A percentile compares a stretch with the other conserved stretches of the same genome.
Conservation (phyloP, 306 rosid genomes). For the Canavalia ensiformis region DNA sequence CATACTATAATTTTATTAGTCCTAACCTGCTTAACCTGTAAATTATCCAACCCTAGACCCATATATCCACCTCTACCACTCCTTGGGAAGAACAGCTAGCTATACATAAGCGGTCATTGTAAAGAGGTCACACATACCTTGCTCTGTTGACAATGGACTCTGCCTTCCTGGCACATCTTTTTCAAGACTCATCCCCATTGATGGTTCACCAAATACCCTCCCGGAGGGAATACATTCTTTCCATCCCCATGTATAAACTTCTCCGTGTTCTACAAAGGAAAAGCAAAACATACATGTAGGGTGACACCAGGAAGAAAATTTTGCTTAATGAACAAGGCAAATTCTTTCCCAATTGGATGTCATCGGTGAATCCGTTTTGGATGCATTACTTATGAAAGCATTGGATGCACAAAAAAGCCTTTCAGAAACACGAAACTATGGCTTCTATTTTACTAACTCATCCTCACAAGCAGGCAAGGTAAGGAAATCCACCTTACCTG, state of each 20-base stretch:
- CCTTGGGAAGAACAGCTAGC: constrained; percentile 34
- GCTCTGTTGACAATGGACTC: constrained; percentile 62
- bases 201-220: constrained; percentile 67
- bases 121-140: constrained; percentile 58
- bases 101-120: constrained; percentile 1
- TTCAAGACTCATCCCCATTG: constrained; percentile 53
- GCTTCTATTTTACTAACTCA: neutral
- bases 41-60: no score
- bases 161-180: constrained; percentile 65
- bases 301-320: neutral
- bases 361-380: neutral
- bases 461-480: neutral
- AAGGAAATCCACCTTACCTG: constrained; percentile 66
- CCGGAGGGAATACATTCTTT: constrained; percentile 94
- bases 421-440: neutral
- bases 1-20: no score
- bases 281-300: constrained; percentile 14
- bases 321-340: neutral
- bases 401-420: neutral
- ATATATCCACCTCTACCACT: neutral
- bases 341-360: neutral
- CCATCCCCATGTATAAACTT: constrained; percentile 94
- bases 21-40: no score
- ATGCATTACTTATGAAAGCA: neutral
- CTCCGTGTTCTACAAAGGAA: constrained; percentile 64